These are phyloP conservation scores for Rhizopus arrhizus DNA, from an alignment of 371 early-diverging fungal genomes.

Conservation along the genomic window DNA sequence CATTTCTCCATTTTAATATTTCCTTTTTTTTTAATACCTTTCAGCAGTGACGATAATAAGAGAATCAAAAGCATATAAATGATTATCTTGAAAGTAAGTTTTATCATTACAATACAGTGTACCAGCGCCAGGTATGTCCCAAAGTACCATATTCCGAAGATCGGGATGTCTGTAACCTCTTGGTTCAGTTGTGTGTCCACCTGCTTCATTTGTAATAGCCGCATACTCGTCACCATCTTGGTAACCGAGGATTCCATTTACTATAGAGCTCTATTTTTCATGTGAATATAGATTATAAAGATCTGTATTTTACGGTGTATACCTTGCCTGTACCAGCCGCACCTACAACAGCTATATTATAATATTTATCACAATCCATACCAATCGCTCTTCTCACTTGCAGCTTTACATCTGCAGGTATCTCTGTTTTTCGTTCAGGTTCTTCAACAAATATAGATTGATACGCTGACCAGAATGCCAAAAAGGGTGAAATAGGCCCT, in stretches of 20 bases:
- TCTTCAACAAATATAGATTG: slow-evolving; percentile 41
- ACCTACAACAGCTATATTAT: slow-evolving; percentile 53
- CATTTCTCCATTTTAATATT: background rate
- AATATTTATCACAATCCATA: slow-evolving; percentile 45
- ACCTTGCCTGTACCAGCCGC: slow-evolving; percentile 54
- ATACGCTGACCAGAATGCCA: slow-evolving; percentile 48
- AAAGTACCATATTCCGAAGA: slow-evolving; percentile 42
- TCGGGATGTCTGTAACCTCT: slow-evolving; percentile 48
- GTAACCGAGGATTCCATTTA: slow-evolving; percentile 51
- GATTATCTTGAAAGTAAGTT: slow-evolving; percentile 51
- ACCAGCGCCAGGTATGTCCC: slow-evolving; percentile 56
- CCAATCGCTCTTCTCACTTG: slow-evolving; percentile 38
- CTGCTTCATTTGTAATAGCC: slow-evolving; percentile 40
- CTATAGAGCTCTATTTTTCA: slow-evolving; percentile 38
- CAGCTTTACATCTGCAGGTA: slow-evolving; percentile 37
- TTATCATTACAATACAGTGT: slow-evolving; percentile 31
- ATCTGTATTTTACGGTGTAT: background rate
- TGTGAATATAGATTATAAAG: slow-evolving; percentile 1
- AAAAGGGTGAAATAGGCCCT: slow-evolving; percentile 55
- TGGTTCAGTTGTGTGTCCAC: slow-evolving; percentile 24
- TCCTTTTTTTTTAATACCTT: slow-evolving; percentile 27
- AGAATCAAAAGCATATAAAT: slow-evolving; percentile 51
- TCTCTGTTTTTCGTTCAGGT: slow-evolving; percentile 30
- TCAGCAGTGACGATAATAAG: slow-evolving; percentile 51
- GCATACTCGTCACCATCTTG: slow-evolving; percentile 39